These are phyloP conservation scores for Melaleuca quinquenervia DNA, from an alignment of 345 rosid genomes.

Conservation along the genomic window DNA sequence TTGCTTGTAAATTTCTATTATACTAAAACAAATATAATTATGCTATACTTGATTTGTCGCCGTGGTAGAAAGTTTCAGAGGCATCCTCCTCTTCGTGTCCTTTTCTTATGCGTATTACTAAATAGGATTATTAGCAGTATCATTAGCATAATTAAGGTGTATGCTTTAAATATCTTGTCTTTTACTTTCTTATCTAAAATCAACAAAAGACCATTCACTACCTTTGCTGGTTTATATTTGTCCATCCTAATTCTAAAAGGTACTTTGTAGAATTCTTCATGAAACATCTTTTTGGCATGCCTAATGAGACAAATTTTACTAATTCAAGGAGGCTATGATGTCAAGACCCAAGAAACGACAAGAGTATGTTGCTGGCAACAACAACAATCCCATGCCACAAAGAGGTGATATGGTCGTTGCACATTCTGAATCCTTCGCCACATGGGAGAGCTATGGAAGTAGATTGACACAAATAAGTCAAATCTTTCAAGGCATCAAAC, in stretches of 20 bases:
- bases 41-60: neutral
- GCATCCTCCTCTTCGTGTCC: neutral
- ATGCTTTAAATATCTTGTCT: neutral
- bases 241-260: neutral
- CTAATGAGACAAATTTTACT: neutral
- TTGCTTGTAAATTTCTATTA: neutral
- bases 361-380: neutral
- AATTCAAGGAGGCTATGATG: neutral
- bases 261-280: neutral
- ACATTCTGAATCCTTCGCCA: neutral
- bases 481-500: neutral
- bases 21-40: neutral
- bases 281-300: neutral
- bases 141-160: neutral
- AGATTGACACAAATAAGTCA: neutral
- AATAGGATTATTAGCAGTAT: neutral
- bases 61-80: neutral
- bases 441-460: neutral
- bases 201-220: neutral
- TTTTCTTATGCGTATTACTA: neutral
- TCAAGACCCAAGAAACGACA: neutral
- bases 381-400: neutral
- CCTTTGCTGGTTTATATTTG: neutral
- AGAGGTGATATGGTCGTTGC: neutral
- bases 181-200: neutral